Evolutionary conservation across 257 asterid species (phyloP), one percentile per base, ranked within the genome.

Genomic region (Penstemon eatonii): DNA sequence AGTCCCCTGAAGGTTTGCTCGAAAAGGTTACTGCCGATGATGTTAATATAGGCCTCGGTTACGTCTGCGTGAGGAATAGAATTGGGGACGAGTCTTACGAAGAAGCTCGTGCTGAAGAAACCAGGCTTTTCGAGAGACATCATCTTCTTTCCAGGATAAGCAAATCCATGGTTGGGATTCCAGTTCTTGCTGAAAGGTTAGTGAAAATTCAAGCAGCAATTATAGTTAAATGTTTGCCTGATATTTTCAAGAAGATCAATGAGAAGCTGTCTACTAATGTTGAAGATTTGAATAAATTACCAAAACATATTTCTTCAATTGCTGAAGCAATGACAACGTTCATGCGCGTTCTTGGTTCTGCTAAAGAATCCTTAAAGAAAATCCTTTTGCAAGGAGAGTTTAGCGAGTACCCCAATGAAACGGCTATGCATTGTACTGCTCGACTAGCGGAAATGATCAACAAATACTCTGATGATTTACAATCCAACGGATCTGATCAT

Each of bases 91-190:
- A 81, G 62, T 55, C 86, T 1, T 66, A 63, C 5, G 73, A 75
- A 11, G 65, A 81, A 13, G 79, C 81, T 0, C 69, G 76, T 19
- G 73, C 5, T 1, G 66, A 72, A 18, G 86, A 75, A 63, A 63
- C 68, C 4, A 46, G 56, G 3, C 77, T 75, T 7, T 81, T 81
- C 0, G 54, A 75, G 1, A 78, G 56, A 1, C 81, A 81, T 54
- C 66, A 50, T 5, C 67, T 0, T 7, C 69, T 81, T 0, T 78
- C 81, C 0, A 75, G 51, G 51, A 72, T 81, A 0, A 36, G 38
- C 57, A 77, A 77, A 3, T 77, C 83, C 2, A 78, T 77, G 37
- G 82, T 80, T 4, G 81, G 78, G 4, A 56, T 80, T 8, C 79
- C 76, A 3, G 73, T 71, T 15, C 37, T 81, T 40, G 83, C 85